A percentile compares a stretch with the other conserved stretches of the same genome.
These are phyloP conservation scores for Neopestalotiopsis sp. DNA, from an alignment of 2,329 filamentous ascomycete species.

Conservation along the genomic window DNA sequence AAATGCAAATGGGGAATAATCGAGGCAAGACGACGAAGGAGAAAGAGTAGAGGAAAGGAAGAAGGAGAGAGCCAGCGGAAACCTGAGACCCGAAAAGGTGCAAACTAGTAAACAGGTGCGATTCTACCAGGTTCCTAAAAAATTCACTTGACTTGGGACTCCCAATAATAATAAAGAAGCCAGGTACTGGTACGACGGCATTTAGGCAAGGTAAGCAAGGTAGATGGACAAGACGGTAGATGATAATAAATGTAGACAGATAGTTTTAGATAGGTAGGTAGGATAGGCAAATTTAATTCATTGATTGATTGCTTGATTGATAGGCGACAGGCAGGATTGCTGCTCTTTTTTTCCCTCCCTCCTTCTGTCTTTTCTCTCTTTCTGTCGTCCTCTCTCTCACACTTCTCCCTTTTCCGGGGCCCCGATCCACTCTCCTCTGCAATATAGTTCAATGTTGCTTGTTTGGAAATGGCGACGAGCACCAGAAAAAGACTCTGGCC, in stretches of 20 bases:
- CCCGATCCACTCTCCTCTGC: background rate
- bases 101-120: conserved; percentile 10
- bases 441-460: conserved; percentile 1
- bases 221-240: no score
- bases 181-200: no score
- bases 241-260: no score
- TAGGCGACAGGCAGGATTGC: background rate
- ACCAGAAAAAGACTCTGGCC: background rate
- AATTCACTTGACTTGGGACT: background rate
- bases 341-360: background rate
- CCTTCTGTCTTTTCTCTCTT: background rate
- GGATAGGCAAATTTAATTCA: no score
- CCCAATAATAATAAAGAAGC: no score
- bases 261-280: no score
- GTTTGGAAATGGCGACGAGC: background rate
- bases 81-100: background rate
- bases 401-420: background rate
- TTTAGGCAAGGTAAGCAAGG: no score
- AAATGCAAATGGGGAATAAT: background rate
- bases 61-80: conserved; percentile 8
- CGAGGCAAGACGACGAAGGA: background rate
- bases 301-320: no score
- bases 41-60: conserved; percentile 14
- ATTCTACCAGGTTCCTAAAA: conserved; percentile 14
- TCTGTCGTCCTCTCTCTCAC: background rate